These are phyloP conservation scores for Curvularia hawaiiensis DNA, from an alignment of 2,329 filamentous ascomycete genomes.

Conservation along the genomic window DNA sequence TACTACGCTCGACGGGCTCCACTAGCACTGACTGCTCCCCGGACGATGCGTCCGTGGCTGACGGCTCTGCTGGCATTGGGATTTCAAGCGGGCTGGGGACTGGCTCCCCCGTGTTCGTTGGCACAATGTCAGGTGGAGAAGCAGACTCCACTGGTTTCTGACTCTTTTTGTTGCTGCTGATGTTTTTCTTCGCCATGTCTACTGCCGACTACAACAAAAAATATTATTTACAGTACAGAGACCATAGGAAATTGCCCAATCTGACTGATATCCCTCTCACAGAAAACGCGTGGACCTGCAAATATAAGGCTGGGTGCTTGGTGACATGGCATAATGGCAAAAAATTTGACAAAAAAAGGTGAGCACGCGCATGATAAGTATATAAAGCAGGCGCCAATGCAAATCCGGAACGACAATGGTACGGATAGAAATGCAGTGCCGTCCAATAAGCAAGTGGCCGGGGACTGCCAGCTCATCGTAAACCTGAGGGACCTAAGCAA, in stretches of 20 bases:
- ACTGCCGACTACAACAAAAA: slow-evolving; percentile 13
- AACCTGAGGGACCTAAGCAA: slow-evolving; percentile 40
- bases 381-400: slow-evolving; percentile 39
- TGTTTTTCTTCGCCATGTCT: slow-evolving; percentile 44
- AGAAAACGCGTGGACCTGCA: slow-evolving; percentile 22
- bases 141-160: slow-evolving; percentile 37
- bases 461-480: slow-evolving; percentile 41
- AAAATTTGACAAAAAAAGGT: slow-evolving; percentile 36
- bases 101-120: slow-evolving; percentile 28
- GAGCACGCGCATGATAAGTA: slow-evolving; percentile 44
- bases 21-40: slow-evolving; percentile 18
- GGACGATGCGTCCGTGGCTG: slow-evolving; percentile 18
- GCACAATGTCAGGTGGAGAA: slow-evolving; percentile 35
- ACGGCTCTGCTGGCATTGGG: slow-evolving; percentile 25
- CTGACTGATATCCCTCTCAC: slow-evolving; percentile 34
- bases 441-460: slow-evolving; percentile 41
- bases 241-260: not conserved
- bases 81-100: slow-evolving; percentile 23
- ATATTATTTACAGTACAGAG: slow-evolving; percentile 30
- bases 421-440: slow-evolving; percentile 31
- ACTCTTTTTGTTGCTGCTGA: slow-evolving; percentile 16
- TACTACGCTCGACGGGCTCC: slow-evolving; percentile 20
- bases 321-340: slow-evolving; percentile 46
- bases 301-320: slow-evolving; percentile 37
- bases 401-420: slow-evolving; percentile 36